Evolutionary conservation across 2,329 filamentous ascomycete species (phyloP).

Genomic region (Colletotrichum sp.): DNA sequence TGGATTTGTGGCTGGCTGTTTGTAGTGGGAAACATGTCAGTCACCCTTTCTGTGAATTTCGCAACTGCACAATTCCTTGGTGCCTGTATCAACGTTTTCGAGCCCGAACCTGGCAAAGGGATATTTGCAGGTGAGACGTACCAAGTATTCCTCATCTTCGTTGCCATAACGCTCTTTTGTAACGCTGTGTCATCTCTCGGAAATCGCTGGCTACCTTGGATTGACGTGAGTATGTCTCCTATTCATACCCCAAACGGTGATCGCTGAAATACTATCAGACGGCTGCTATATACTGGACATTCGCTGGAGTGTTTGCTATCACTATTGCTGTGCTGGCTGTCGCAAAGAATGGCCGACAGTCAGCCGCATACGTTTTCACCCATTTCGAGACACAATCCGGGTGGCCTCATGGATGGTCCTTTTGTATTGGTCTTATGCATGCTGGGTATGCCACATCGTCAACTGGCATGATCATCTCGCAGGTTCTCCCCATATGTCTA

Average conservation of each 20-base stretch:
- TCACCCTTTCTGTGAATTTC: conserved; percentile 83
- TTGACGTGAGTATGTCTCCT: conserved; percentile 63
- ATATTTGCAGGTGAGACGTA: conserved; percentile 58
- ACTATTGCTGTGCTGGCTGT: conserved; percentile 66
- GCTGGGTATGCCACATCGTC: conserved; percentile 77
- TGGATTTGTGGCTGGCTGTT: conserved; percentile 81
- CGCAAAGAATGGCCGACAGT: conserved; percentile 70
- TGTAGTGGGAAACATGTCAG: conserved; percentile 80
- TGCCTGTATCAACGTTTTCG: conserved; percentile 61
- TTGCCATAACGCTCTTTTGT: conserved; percentile 71
- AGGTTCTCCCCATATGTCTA: conserved; percentile 35
- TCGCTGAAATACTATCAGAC: conserved; percentile 48
- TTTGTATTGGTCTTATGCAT: conserved; percentile 74
- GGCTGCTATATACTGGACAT: conserved; percentile 78
- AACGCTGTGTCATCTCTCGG: conserved; percentile 70
- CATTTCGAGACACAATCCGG: conserved; percentile 72
- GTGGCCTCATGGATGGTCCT: conserved; percentile 75
- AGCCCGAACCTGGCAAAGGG: conserved; percentile 44
- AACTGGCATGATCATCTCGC: conserved; percentile 82
- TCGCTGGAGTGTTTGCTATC: conserved; percentile 71
- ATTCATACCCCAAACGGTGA: neutral
- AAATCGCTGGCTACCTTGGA: conserved; percentile 68
- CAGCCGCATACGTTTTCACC: conserved; percentile 67
- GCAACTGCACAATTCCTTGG: conserved; percentile 72
- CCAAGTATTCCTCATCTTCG: conserved; percentile 75